A percentile compares a stretch with the other conserved stretches of the same genome.
Evolutionary conservation across 306 rosid genomes (phyloP).

Genomic region (Hylodesmum podocarpum): DNA sequence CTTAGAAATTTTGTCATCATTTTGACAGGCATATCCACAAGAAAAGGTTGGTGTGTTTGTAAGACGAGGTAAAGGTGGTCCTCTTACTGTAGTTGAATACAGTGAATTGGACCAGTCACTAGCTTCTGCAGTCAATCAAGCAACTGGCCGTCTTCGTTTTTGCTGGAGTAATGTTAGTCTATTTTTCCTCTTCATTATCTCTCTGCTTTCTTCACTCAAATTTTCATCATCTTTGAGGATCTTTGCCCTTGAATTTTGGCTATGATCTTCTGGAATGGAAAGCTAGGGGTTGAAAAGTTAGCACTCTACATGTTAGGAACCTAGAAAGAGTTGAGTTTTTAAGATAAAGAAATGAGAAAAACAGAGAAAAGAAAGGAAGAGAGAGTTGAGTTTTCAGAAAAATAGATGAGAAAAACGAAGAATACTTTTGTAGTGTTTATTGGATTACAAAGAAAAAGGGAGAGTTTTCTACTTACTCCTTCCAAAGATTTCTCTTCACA

Average conservation of each 20-base stretch:
- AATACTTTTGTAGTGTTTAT: neutral
- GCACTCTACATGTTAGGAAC: constrained; percentile 10
- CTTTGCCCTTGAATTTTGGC: constrained; percentile 7
- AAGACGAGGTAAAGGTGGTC: constrained; percentile 96
- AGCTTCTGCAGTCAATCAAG: constrained; percentile 89
- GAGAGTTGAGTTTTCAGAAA: neutral
- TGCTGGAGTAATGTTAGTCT: constrained; percentile 97
- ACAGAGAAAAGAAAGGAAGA: neutral
- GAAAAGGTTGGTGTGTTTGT: constrained; percentile 99
- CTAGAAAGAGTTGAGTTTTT: neutral
- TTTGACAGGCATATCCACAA: constrained; percentile 91
- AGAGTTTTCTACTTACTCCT: neutral
- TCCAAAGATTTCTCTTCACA: neutral
- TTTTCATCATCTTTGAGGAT: constrained; percentile 16
- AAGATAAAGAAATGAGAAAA: neutral
- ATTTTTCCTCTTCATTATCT: constrained; percentile 27
- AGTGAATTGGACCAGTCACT: constrained; percentile 78
- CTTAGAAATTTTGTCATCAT: constrained; percentile 23
- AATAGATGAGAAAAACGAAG: neutral
- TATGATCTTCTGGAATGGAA: constrained; percentile 18
- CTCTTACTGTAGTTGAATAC: constrained; percentile 94
- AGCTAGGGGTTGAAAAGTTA: constrained; percentile 18
- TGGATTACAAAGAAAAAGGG: neutral
- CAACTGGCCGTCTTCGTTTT: constrained; percentile 93
- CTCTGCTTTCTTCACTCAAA: constrained; percentile 12